Evolutionary conservation across 192 early-diverging fungal genomes (phyloP), one percentile per base, ranked within the genome.

Genomic region (Chytriomyces sp.): DNA sequence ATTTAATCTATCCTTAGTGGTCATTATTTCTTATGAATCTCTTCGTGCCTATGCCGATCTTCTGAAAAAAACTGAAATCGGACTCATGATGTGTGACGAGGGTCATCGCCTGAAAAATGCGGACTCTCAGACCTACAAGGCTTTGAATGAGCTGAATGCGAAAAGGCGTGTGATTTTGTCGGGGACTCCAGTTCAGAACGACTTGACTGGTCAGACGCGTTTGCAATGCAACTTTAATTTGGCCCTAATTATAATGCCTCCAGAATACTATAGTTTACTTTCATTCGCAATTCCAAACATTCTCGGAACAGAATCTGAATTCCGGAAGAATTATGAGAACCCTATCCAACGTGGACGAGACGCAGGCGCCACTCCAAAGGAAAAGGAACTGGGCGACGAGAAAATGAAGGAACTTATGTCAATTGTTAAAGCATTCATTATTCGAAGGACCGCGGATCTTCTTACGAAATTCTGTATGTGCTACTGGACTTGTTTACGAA

Each of bases 1-100:
- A 19, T 39, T 3, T 3, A 31, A 62, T 62, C 14, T 40, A 25
- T 6, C 59, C 26, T 31, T 30, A 84, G 96, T 99, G 4, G 76
- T 99, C 30, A 99, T 99, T 39, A 95, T 99, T 55, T 98, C 96
- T 3, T 99, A 99, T 70, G 98, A 99, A 81, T 93, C 93, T 28
- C 78, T 99, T 59, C 89, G 98, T 37, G 82, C 87, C 3, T 92
- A 98, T 71, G 87, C 91, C 2, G 78, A 82, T 7, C 84, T 91
- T n/a, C 75, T 99, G 6, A 75, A 83, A 3, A 89, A 91, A 8
- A 86, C 91, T 2, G 92, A 93, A 30, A 91, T 98, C 62, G 98
- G 98, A 14, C 64, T 99, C 37, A 79, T 99, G 56, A 73, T 99
- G 22, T 99, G 98, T 67, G 98, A 99, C 73, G 98, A 99, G 80